A percentile compares a stretch with the other conserved stretches of the same genome.
phyloP scores from a whole-genome alignment of 495 filamentous ascomycete genomes.

The Letharia columbiana region DNA sequence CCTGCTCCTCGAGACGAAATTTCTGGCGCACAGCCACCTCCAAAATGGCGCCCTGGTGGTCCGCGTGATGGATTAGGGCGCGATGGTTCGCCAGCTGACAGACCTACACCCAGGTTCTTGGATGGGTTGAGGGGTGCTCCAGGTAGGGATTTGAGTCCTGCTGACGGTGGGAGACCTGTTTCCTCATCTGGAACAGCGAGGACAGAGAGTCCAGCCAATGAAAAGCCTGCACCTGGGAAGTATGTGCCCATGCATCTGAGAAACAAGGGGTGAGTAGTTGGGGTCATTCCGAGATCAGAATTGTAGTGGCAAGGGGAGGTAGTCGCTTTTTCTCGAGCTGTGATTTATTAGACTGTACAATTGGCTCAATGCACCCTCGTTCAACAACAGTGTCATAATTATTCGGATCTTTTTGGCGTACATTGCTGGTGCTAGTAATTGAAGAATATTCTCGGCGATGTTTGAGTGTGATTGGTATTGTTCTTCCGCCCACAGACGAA shows the following conservation, averaged over 20 bases:
- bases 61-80: slow-evolving; percentile 20
- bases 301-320: background rate
- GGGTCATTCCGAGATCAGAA: background rate
- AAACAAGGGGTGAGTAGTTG: slow-evolving; percentile 27
- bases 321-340: background rate
- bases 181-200: slow-evolving; percentile 19
- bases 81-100: slow-evolving; percentile 25
- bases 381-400: slow-evolving; percentile 5
- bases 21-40: slow-evolving; percentile 14
- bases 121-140: slow-evolving; percentile 15
- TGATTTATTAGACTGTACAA: slow-evolving; percentile 1
- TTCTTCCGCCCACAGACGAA: background rate
- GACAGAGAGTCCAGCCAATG: slow-evolving; percentile 20
- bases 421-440: background rate
- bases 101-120: slow-evolving; percentile 15
- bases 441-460: background rate
- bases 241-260: slow-evolving; percentile 36
- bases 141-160: slow-evolving; percentile 22
- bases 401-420: background rate
- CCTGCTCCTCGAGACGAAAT: slow-evolving; percentile 20
- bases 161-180: slow-evolving; percentile 20
- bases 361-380: slow-evolving; percentile 8
- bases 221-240: slow-evolving; percentile 30
- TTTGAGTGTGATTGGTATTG: background rate
- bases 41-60: slow-evolving; percentile 24